These are phyloP conservation scores for Phaseolus lunatus DNA, from an alignment of 306 rosid species.

Conservation along the genomic window DNA sequence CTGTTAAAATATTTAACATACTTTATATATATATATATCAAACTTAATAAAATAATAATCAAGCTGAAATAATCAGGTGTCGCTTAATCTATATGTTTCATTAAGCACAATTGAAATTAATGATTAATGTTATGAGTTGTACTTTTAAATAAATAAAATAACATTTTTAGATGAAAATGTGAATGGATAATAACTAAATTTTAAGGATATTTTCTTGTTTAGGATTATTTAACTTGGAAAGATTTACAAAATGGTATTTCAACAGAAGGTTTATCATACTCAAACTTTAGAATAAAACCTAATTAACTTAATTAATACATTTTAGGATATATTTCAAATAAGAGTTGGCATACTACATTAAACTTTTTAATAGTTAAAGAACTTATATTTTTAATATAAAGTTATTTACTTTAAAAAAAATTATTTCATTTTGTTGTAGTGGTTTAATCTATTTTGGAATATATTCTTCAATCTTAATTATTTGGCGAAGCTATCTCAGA, in stretches of 20 bases:
- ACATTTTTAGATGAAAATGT: background rate
- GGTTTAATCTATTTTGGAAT: constrained; percentile 11
- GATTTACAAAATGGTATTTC: background rate
- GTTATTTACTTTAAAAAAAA: background rate
- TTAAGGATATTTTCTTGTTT: background rate
- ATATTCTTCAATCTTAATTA: too few species aligned
- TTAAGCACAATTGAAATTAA: background rate
- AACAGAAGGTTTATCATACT: background rate
- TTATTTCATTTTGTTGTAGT: background rate
- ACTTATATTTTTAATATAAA: too few species aligned
- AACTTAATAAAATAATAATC: background rate
- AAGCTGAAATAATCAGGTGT: background rate
- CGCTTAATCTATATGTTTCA: too few species aligned
- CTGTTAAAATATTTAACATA: too few species aligned
- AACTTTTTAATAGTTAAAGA: background rate
- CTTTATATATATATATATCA: background rate
- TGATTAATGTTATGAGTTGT: background rate
- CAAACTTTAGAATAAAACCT: background rate
- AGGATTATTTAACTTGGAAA: background rate
- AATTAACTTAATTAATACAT: background rate
- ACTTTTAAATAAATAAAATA: background rate
- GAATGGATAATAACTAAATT: background rate
- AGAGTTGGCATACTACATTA: background rate
- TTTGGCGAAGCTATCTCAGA: constrained; percentile 35
- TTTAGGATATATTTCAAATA: background rate